Evolutionary conservation across 495 filamentous ascomycete species (phyloP), one percentile per base, ranked within the genome.

Genomic region (Chaetomium tenue): DNA sequence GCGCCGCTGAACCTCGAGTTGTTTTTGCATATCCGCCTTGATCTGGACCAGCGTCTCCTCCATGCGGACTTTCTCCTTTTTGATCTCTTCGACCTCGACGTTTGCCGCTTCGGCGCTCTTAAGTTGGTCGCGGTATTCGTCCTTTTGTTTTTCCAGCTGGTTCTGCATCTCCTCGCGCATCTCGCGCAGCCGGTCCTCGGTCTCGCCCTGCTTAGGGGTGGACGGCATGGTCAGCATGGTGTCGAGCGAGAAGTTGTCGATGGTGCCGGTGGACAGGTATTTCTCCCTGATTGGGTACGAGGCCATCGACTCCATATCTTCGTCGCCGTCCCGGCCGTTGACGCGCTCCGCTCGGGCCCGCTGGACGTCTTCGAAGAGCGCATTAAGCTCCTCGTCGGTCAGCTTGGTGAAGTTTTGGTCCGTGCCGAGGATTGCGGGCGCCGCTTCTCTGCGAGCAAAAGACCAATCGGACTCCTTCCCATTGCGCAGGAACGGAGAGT

Each of bases 231-330:
- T 99, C 47, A 98, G 83, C 2, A 87, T 87, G 5, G 95, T 99
- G 69, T 99, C 94, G 25, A 98, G 82, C 16, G 95, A 98, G 71
- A 98, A 94, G 74, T 96, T 96, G 73, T 99, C 94, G 46, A 97
- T 82, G 4, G 95, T 99, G 16, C 92, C 92, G 71, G 89, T 94
- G 5, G 92, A 97, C 82, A 95, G 88, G 75, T 98, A 97, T 71
- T 99, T 99, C 64, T 99, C 94, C 51, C 94, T 83, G 33, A 93
- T 81, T 5, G 91, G 89, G 74, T 92, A 96, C 11, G 92, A 96
- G 37, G 88, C 89, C 25, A 91, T 85, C 0, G 93, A 97, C 68
- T 97, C 94, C 59, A 87, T 84, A 72, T 97, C 94, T 58, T 97
- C 91, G 54, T 97, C 91, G 42, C 85, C 83, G 30, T 94, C 91